Percentiles rank a stretch among this genome's conserved stretches.
These are phyloP conservation scores for Ceratocystis lukuohia DNA, from an alignment of 2,329 filamentous ascomycete species.

Conservation along the genomic window DNA sequence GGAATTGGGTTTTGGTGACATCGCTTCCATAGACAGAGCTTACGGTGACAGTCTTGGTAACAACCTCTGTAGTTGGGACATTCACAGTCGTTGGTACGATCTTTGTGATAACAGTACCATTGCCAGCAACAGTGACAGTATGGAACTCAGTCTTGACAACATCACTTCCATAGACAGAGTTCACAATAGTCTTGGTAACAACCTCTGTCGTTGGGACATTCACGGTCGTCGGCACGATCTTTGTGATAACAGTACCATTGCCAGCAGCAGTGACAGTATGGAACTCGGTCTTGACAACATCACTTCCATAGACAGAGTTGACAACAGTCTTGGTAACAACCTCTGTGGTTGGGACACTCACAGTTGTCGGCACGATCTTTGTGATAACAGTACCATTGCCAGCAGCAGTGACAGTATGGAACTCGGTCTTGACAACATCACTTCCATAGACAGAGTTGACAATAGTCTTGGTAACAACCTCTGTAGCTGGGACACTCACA, in stretches of 20 bases:
- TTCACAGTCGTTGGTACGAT: constrained; percentile 1
- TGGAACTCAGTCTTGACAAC: neutral
- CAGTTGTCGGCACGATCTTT: neutral
- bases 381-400: constrained; percentile 5
- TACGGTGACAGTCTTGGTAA: neutral
- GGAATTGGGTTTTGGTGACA: neutral
- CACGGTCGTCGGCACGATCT: constrained; percentile 5
- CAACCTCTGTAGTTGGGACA: constrained; percentile 7
- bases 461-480: neutral
- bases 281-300: neutral
- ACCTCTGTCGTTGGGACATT: constrained; percentile 8
- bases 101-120: constrained; percentile 1
- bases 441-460: neutral
- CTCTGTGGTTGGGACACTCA: constrained; percentile 11
- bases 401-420: neutral
- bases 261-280: neutral
- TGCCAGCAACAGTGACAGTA: neutral
- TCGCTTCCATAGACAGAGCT: constrained; percentile 6
- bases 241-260: neutral
- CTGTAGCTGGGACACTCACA: constrained; percentile 9
- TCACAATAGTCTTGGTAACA: neutral
- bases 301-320: neutral
- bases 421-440: neutral
- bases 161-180: neutral
- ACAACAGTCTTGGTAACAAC: neutral